phyloP scores from a whole-genome alignment of 2,329 filamentous ascomycete species.

The Stemphylium vesicarium region DNA sequence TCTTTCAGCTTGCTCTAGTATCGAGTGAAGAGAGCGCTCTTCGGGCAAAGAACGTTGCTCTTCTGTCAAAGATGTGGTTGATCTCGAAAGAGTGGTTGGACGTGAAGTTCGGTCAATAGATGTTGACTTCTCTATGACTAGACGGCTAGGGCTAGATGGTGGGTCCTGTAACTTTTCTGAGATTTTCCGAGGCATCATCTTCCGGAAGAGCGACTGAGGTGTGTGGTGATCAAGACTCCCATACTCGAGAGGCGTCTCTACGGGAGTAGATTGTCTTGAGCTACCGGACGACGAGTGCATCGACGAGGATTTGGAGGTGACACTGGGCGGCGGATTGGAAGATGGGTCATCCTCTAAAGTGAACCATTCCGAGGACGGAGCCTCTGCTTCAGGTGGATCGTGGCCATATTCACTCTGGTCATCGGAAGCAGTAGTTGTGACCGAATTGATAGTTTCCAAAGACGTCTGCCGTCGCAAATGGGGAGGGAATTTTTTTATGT shows the following conservation, averaged over 20 bases:
- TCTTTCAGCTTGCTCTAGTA: conserved; percentile 14
- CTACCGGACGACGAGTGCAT: conserved; percentile 14
- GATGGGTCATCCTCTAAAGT: conserved; percentile 15
- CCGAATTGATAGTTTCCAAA: conserved; percentile 42
- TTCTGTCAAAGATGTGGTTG: conserved; percentile 28
- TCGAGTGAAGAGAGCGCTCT: conserved; percentile 14
- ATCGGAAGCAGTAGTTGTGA: conserved; percentile 29
- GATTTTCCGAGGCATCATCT: conserved; percentile 23
- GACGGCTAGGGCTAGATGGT: conserved; percentile 17
- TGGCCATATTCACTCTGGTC: conserved; percentile 18
- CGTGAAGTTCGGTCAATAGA: conserved; percentile 45
- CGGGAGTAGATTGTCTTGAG: conserved; percentile 20
- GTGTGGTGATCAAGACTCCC: conserved; percentile 21
- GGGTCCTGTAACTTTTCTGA: conserved; percentile 19
- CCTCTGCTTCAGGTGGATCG: conserved; percentile 24
- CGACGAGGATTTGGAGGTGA: conserved; percentile 18
- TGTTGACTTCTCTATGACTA: conserved; percentile 42
- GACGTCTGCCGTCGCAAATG: conserved; percentile 35
- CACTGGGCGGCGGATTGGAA: conserved; percentile 13
- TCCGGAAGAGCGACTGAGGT: conserved; percentile 29
- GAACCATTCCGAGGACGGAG: conserved; percentile 21
- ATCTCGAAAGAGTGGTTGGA: conserved; percentile 34
- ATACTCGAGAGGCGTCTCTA: conserved; percentile 18
- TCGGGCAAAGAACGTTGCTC: conserved; percentile 11
- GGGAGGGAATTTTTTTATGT: conserved; percentile 28